Conservation (phyloP, 78 protist genomes). For the Dictyostelium brefeldianum region DNA sequence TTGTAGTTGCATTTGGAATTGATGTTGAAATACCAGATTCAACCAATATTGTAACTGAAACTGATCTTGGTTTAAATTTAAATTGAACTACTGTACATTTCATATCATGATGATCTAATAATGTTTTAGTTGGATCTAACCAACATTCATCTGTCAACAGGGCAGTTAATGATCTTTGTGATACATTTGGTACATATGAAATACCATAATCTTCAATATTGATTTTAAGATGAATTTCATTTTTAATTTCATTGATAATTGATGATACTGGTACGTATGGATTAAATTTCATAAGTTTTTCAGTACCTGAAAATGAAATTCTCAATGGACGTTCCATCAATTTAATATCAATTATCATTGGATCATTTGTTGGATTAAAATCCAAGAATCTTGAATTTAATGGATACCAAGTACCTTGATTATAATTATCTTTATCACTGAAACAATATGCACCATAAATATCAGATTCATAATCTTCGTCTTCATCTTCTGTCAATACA, state of each 20-base stretch:
- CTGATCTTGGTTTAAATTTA: constrained; percentile 38
- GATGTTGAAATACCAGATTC: constrained; percentile 27
- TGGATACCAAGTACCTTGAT: constrained; percentile 24
- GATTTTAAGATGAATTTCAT: constrained; percentile 19
- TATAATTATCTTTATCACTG: neutral
- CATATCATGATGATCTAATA: constrained; percentile 8
- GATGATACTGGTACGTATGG: neutral
- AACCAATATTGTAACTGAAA: neutral
- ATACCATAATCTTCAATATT: constrained; percentile 41
- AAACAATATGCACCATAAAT: constrained; percentile 30
- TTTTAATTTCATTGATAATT: neutral
- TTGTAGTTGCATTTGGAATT: neutral
- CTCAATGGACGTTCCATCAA: neutral
- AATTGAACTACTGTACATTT: constrained; percentile 16
- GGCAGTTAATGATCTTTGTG: neutral
- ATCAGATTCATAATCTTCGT: constrained; percentile 25
- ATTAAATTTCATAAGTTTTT: constrained; percentile 26
- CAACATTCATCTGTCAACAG: neutral
- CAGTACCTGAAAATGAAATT: constrained; percentile 12
- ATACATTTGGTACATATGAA: neutral
- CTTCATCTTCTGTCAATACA: neutral
- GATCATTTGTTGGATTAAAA: neutral
- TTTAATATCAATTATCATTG: constrained; percentile 21
- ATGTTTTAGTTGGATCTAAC: constrained; percentile 19
- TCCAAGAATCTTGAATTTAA: constrained; percentile 26